Percentiles rank a stretch among this genome's conserved stretches.
These are phyloP conservation scores for Plenodomus biglobosus DNA, from an alignment of 2,329 filamentous ascomycete species.

Conservation along the genomic window DNA sequence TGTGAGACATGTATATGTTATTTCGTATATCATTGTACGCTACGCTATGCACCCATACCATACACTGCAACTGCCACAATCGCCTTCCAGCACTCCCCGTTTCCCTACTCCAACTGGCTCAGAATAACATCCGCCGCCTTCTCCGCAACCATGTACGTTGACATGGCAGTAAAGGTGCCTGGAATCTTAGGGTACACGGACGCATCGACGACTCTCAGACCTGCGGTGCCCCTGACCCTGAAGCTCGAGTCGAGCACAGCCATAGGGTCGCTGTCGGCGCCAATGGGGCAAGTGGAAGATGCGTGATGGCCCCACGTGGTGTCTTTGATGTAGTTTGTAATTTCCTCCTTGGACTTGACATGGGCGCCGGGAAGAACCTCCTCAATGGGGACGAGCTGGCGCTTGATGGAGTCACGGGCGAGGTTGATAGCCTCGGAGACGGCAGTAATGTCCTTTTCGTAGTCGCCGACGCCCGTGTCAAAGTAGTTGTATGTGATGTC, in stretches of 20 bases:
- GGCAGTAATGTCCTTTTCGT: constrained; percentile 57
- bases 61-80: too few relatives aligned
- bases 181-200: constrained; percentile 44
- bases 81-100: too few relatives aligned
- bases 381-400: constrained; percentile 39
- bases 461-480: constrained; percentile 59
- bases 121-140: constrained; percentile 64
- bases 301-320: constrained; percentile 56
- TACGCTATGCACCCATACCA: too few relatives aligned
- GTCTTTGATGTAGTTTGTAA: constrained; percentile 35
- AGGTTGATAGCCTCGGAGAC: constrained; percentile 58
- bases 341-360: constrained; percentile 40
- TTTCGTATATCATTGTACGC: not conserved
- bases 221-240: constrained; percentile 54
- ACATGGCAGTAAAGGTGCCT: constrained; percentile 56
- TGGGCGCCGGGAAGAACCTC: constrained; percentile 54
- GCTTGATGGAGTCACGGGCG: constrained; percentile 48
- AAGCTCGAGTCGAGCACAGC: constrained; percentile 59
- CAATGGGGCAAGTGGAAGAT: constrained; percentile 61
- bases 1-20: not conserved
- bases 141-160: constrained; percentile 61
- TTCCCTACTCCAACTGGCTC: constrained; percentile 5
- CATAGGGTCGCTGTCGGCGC: constrained; percentile 50
- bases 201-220: constrained; percentile 52
- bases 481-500: constrained; percentile 54